phyloP scores from a whole-genome alignment of 768 basidiomycete species.

The Suillus decipiens region DNA sequence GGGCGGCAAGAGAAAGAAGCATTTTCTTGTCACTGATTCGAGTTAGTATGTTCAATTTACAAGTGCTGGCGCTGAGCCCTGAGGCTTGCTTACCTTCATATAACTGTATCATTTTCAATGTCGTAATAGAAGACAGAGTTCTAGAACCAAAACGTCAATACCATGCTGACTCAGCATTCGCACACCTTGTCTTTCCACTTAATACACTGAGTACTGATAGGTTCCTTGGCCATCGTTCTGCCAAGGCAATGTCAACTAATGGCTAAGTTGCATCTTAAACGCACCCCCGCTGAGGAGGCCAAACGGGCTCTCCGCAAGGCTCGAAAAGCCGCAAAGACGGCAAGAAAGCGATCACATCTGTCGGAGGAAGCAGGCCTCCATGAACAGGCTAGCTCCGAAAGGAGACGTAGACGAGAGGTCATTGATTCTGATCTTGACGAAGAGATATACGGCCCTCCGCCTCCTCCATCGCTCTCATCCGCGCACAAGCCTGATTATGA shows the following conservation, averaged over 20 bases:
- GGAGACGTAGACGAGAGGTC: constrained; percentile 7
- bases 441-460: constrained; percentile 30
- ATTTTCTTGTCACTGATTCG: constrained; percentile 40
- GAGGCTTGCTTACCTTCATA: constrained; percentile 25
- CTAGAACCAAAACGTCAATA: neutral
- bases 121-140: neutral
- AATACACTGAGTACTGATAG: neutral
- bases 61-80: neutral
- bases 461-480: constrained; percentile 24
- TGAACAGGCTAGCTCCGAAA: constrained; percentile 15
- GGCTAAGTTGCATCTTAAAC: constrained; percentile 62
- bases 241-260: constrained; percentile 18
- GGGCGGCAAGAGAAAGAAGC: constrained; percentile 45
- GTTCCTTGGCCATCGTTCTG: neutral
- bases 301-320: constrained; percentile 42
- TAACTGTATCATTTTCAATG: no score
- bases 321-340: constrained; percentile 55
- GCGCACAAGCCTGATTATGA: constrained; percentile 47
- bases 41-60: neutral
- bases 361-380: constrained; percentile 14
- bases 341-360: constrained; percentile 35
- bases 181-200: neutral
- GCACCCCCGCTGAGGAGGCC: constrained; percentile 60
- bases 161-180: constrained; percentile 22
- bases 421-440: constrained; percentile 7